Evolutionary conservation across 345 rosid species (phyloP).

Genomic region (Cardiospermum halicacabum): DNA sequence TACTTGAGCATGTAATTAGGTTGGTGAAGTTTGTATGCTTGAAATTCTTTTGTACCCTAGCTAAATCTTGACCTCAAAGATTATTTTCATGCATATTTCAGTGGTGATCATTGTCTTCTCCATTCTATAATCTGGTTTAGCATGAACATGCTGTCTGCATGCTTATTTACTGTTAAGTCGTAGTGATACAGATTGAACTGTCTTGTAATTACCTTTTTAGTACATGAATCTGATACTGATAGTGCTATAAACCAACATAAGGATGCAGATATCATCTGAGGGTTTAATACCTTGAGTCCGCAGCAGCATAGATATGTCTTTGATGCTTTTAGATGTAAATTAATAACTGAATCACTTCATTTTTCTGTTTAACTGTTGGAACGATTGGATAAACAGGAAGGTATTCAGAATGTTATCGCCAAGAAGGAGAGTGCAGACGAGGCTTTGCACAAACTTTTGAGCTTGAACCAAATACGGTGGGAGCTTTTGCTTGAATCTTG

Average conservation of each 20-base stretch:
- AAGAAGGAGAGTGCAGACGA: constrained; percentile 38
- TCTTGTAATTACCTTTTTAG: not conserved
- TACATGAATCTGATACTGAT: not conserved
- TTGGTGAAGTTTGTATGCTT: not conserved
- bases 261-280: not conserved
- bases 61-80: constrained; percentile 3
- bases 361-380: constrained; percentile 1
- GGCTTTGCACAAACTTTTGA: constrained; percentile 45
- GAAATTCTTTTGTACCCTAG: not conserved
- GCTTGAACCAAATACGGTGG: constrained; percentile 64
- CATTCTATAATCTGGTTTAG: not conserved
- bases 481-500: constrained; percentile 71
- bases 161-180: not conserved
- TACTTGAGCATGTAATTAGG: not conserved
- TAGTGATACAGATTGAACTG: not conserved
- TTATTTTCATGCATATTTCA: not conserved
- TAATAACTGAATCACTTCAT: constrained; percentile 3
- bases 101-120: not conserved
- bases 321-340: not conserved
- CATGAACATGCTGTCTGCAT: not conserved
- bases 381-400: constrained; percentile 32
- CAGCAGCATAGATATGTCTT: not conserved
- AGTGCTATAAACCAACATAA: not conserved
- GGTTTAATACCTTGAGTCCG: not conserved
- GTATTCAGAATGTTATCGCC: constrained; percentile 33